Percentiles rank a stretch among this genome's conserved stretches.
Evolutionary conservation across 305 asterid genomes (phyloP).

Genomic region (Fraxinus floribunda): DNA sequence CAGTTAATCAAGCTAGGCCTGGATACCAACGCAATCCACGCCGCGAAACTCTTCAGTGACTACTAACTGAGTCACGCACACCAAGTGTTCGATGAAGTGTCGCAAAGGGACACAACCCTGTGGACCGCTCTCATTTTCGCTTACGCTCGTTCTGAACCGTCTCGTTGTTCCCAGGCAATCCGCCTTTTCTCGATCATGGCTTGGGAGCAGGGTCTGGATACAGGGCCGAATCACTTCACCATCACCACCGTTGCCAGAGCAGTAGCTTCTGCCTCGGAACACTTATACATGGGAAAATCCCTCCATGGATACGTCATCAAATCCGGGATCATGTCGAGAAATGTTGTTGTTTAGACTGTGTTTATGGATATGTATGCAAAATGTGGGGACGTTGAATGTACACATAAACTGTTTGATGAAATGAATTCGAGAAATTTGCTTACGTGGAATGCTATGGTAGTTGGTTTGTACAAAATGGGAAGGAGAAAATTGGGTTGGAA

Average conservation of each 20-base stretch:
- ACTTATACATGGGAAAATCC: slow-evolving; percentile 26
- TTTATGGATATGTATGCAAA: slow-evolving; percentile 33
- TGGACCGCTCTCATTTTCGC: slow-evolving; percentile 43
- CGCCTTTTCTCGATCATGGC: slow-evolving; percentile 34
- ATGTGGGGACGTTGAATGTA: slow-evolving; percentile 26
- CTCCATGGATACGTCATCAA: slow-evolving; percentile 30
- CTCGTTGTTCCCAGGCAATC: slow-evolving; percentile 27
- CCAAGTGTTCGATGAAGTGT: slow-evolving; percentile 39
- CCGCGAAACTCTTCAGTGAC: slow-evolving; percentile 31
- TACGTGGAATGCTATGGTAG: slow-evolving; percentile 42
- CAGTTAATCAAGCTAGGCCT: slow-evolving; percentile 40
- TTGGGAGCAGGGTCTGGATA: slow-evolving; percentile 3
- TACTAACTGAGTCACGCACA: slow-evolving; percentile 29
- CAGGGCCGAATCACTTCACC: slow-evolving; percentile 33
- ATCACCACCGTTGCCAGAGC: slow-evolving; percentile 37
- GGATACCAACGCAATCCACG: slow-evolving; percentile 22
- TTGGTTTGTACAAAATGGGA: slow-evolving; percentile 33
- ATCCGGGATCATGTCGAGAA: slow-evolving; percentile 16
- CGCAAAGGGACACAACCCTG: slow-evolving; percentile 34
- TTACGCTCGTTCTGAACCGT: slow-evolving; percentile 31
- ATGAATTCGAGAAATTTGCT: slow-evolving; percentile 35
- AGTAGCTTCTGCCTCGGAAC: slow-evolving; percentile 33
- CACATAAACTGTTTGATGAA: slow-evolving; percentile 35
- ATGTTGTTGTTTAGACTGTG: slow-evolving; percentile 32
- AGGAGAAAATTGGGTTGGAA: slow-evolving; percentile 25